Base-by-base conservation (phyloP, 2,329 filamentous ascomycete species). In the Fusarium bulbicola region DNA sequence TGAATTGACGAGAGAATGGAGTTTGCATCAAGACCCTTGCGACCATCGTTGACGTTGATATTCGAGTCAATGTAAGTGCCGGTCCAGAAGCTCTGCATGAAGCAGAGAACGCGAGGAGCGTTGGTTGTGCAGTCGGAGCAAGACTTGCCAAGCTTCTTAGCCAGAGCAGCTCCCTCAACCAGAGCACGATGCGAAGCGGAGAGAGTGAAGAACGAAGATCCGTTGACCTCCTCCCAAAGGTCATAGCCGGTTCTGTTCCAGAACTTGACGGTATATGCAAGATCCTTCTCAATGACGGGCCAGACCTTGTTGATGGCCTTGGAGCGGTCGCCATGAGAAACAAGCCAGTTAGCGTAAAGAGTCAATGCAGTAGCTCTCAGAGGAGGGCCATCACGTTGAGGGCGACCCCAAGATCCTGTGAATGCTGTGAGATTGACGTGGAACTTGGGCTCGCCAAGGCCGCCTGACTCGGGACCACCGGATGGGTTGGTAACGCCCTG, bases 191-290 rank as follows among this genome's bases (percentile, higher is more conserved):
- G 90, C 59, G 92, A 89, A 26, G 88, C 87, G 7, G 90, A 88
- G 34, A 90, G 83, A 1, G 93, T 95, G 81, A 95, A 95, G 84
- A 94, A 95, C 0, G 92, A 94, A 28, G 88, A 90, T 56, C 92
- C 92, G n/a, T 86, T 83, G 15, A 94, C 88, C 79, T 95, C 93
- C 79, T 95, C 93, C 93, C 93, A 95, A 2, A 95, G 86, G 79
- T 95, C 93, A 73, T 89, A 95, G 1, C 87, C 86, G 5, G 86
- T 87, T 58, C 85, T 79, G 74, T 87, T 88, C 89, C 91, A 92
- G 82, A 92, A 92, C 77, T 92, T 88, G 3, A 88, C 86, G 6
- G 93, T 89, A 72, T 95, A 95, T 32, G 86, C 86, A 34, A 95
- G 85, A 77, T 95, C 93, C 74, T 94, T 95, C 58, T 86, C 84